These are phyloP conservation scores for Ogataea hybrid DNA, from an alignment of 1,139 yeast genomes.

Conservation along the genomic window DNA sequence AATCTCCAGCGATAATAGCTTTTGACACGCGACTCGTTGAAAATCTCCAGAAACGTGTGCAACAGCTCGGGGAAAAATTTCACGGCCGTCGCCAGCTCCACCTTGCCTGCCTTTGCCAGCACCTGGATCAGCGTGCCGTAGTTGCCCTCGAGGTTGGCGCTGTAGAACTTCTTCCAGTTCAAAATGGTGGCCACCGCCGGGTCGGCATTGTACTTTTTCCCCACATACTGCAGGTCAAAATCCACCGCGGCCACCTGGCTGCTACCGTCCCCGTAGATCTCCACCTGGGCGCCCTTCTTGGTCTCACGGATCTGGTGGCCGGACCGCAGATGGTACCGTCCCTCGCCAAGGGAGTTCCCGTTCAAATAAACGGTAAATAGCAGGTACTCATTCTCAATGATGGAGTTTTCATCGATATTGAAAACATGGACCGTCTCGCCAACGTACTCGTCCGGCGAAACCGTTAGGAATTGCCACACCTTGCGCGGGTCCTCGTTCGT, in stretches of 20 bases:
- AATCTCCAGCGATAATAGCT: conserved; percentile 26
- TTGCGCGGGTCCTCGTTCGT: conserved; percentile 56
- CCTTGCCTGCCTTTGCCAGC: conserved; percentile 46
- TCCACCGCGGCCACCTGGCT: conserved; percentile 50
- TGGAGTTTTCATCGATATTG: conserved; percentile 38
- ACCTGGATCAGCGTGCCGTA: conserved; percentile 32
- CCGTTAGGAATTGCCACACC: conserved; percentile 77
- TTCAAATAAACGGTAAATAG: conserved; percentile 60
- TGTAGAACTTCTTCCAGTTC: conserved; percentile 51
- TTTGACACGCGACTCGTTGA: conserved; percentile 23
- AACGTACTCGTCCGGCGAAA: conserved; percentile 58
- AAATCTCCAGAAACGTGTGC: conserved; percentile 37
- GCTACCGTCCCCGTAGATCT: conserved; percentile 30
- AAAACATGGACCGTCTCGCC: conserved; percentile 39
- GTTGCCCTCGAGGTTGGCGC: conserved; percentile 25
- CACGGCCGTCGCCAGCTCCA: conserved; percentile 41
- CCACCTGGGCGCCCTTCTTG: conserved; percentile 26
- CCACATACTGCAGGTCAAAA: conserved; percentile 64
- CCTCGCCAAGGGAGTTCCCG: conserved; percentile 59
- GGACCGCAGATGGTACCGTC: conserved; percentile 38
- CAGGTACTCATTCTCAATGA: conserved; percentile 50
- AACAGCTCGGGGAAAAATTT: conserved; percentile 56
- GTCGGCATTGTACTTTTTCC: conserved; percentile 65
- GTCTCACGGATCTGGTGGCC: conserved; percentile 24
- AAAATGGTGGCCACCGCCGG: conserved; percentile 54